A percentile compares a stretch with the other conserved stretches of the same genome.
These are phyloP conservation scores for Xerocomellus amylosporus DNA, from an alignment of 768 basidiomycete species.

Conservation along the genomic window DNA sequence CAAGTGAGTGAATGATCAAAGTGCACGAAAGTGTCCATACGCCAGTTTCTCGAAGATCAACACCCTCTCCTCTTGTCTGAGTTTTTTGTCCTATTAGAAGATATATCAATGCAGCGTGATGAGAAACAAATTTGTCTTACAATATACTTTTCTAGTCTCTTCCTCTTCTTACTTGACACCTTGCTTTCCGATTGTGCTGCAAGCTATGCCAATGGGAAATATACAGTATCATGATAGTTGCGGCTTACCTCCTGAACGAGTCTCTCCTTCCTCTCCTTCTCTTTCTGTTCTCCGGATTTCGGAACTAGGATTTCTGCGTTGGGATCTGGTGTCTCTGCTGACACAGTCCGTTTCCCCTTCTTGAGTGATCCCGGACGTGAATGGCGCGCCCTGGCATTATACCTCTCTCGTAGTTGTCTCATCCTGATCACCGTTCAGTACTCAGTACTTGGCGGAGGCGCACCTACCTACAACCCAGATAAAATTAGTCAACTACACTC, in stretches of 20 bases:
- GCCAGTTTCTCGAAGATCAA: conserved; percentile 76
- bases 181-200: conserved; percentile 58
- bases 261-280: conserved; percentile 55
- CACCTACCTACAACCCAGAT: no score
- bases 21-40: conserved; percentile 42
- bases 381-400: conserved; percentile 68
- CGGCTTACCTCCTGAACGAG: conserved; percentile 57
- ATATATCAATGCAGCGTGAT: neutral
- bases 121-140: conserved; percentile 41
- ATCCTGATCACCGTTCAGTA: conserved; percentile 8
- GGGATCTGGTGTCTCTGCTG: conserved; percentile 40
- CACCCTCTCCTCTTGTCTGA: conserved; percentile 84
- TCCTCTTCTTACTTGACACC: conserved; percentile 83
- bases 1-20: conserved; percentile 12
- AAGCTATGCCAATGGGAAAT: conserved; percentile 20
- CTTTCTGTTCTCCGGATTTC: conserved; percentile 61
- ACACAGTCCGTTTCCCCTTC: conserved; percentile 49
- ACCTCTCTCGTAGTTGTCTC: conserved; percentile 31
- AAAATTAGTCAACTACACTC: neutral
- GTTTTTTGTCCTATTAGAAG: conserved; percentile 72
- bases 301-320: conserved; percentile 58
- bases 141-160: conserved; percentile 89
- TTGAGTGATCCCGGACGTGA: conserved; percentile 60
- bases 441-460: neutral
- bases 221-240: neutral